Evolutionary conservation across 2,329 filamentous ascomycete genomes (phyloP).

Genomic region (Colletotrichum sp.): DNA sequence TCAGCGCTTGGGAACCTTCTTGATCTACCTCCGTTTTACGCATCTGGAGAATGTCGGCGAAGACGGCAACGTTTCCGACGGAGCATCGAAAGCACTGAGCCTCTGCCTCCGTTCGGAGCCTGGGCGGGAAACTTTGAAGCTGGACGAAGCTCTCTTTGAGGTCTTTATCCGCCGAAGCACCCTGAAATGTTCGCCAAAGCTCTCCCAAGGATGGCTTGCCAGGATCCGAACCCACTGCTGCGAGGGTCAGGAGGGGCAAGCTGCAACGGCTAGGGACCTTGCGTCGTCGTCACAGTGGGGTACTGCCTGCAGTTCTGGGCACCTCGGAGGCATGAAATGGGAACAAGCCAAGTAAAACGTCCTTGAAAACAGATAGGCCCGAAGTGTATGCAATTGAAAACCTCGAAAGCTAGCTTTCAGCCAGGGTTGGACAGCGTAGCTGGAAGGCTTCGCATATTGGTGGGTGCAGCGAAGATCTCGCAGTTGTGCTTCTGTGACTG

Average conservation of each 20-base stretch:
- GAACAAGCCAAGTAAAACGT: neutral
- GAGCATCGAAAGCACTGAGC: neutral
- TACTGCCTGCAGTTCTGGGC: neutral
- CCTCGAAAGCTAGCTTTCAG: neutral
- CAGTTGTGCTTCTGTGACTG: neutral
- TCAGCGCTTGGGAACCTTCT: neutral
- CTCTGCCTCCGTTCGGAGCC: neutral
- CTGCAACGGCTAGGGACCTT: neutral
- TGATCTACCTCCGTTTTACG: neutral
- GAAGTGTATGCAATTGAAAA: neutral
- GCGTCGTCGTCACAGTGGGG: neutral
- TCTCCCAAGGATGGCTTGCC: neutral
- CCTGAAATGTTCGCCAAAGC: neutral
- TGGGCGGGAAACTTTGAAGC: neutral
- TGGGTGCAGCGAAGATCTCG: neutral
- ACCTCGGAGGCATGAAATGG: neutral
- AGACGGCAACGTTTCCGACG: neutral
- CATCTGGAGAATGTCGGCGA: neutral
- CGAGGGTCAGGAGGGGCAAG: neutral
- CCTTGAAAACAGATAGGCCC: neutral
- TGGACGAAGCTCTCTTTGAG: neutral
- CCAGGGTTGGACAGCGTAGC: neutral
- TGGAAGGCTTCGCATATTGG: neutral
- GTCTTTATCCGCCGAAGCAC: neutral
- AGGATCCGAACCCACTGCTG: neutral